Evolutionary conservation across 306 rosid species (phyloP).

Genomic region (Vicia faba): DNA sequence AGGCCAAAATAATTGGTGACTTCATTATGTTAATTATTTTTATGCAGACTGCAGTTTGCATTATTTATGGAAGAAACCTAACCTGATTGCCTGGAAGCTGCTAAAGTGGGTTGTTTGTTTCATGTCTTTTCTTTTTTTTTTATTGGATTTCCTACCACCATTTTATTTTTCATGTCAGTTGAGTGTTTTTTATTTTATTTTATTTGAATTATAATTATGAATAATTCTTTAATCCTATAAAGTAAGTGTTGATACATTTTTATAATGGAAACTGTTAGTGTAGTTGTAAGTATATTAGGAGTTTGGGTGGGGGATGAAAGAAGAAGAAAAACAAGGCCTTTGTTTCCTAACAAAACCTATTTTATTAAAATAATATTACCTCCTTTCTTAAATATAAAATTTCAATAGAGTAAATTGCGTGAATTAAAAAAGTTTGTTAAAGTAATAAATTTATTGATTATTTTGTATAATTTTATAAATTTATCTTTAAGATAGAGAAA

Average conservation of each 20-base stretch:
- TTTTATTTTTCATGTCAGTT: background rate
- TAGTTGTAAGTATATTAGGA: no score
- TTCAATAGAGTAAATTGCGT: no score
- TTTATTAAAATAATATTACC: no score
- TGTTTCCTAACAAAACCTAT: no score
- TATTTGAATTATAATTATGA: background rate
- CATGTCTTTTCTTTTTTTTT: background rate
- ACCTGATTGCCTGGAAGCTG: slow-evolving; percentile 38
- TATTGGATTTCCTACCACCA: background rate
- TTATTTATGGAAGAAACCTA: slow-evolving; percentile 20
- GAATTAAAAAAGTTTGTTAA: no score
- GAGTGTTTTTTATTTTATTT: background rate
- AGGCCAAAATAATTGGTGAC: slow-evolving; percentile 23
- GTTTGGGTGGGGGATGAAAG: no score
- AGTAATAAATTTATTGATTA: no score
- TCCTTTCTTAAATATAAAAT: no score
- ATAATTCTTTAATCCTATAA: background rate
- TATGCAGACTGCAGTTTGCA: slow-evolving; percentile 14
- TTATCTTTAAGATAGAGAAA: no score
- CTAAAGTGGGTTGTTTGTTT: slow-evolving; percentile 20
- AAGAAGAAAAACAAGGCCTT: no score
- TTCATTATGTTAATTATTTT: slow-evolving; percentile 19
- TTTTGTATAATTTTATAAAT: no score
- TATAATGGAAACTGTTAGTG: no score
- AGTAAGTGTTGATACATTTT: background rate